Conservation (phyloP, 2,329 filamentous ascomycete species). For the Exophiala oligosperma region DNA sequence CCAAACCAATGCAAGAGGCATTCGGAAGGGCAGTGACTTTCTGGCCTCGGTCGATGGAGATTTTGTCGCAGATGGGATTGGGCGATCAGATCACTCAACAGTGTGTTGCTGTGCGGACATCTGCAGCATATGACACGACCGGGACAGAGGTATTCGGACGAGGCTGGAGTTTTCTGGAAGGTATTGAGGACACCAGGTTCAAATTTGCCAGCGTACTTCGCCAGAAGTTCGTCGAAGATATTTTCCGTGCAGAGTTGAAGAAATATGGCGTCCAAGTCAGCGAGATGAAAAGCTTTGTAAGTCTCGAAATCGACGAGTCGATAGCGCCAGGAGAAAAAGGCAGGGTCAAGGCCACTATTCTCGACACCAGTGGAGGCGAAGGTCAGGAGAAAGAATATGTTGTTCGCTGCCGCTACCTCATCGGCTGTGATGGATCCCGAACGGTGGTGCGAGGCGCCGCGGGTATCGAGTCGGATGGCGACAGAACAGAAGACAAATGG, state of each 20-base stretch:
- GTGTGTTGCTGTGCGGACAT: slow-evolving; percentile 54
- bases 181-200: slow-evolving; percentile 53
- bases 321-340: slow-evolving; percentile 26
- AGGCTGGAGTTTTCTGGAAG: slow-evolving; percentile 56
- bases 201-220: slow-evolving; percentile 56
- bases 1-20: slow-evolving; percentile 51
- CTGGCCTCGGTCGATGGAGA: slow-evolving; percentile 53
- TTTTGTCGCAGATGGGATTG: slow-evolving; percentile 54
- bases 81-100: slow-evolving; percentile 52
- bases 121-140: slow-evolving; percentile 48
- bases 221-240: slow-evolving; percentile 57
- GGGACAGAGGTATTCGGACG: slow-evolving; percentile 48
- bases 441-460: slow-evolving; percentile 50
- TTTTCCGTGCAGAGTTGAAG: slow-evolving; percentile 47
- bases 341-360: slow-evolving; percentile 32
- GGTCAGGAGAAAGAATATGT: slow-evolving; percentile 25
- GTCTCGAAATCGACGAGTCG: slow-evolving; percentile 40
- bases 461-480: slow-evolving; percentile 52
- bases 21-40: slow-evolving; percentile 58
- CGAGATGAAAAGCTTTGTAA: slow-evolving; percentile 39
- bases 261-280: slow-evolving; percentile 39
- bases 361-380: slow-evolving; percentile 32
- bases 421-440: slow-evolving; percentile 55
- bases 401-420: slow-evolving; percentile 47
- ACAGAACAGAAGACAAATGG: slow-evolving; percentile 54